Conservation (phyloP, 768 basidiomycete species). For the Wakefieldia striispora region DNA sequence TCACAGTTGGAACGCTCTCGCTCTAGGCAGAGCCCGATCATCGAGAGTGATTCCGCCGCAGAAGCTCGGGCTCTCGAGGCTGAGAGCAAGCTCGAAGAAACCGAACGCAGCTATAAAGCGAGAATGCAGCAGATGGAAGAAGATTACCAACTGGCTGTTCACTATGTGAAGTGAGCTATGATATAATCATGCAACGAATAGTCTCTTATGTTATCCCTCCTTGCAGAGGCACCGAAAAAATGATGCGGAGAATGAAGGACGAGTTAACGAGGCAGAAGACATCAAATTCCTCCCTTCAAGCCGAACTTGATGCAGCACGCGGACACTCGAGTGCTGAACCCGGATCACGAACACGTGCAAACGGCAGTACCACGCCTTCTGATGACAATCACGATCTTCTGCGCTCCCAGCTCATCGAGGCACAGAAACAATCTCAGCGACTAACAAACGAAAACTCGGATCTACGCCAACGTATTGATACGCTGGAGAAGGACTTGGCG, state of each 20-base stretch:
- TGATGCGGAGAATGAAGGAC: conserved; percentile 95
- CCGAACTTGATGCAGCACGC: conserved; percentile 76
- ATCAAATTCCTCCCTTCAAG: conserved; percentile 73
- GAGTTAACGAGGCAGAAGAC: conserved; percentile 91
- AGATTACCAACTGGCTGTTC: conserved; percentile 94
- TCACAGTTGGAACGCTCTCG: conserved; percentile 66
- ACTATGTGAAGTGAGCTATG: conserved; percentile 86
- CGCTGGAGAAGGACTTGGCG: conserved; percentile 73
- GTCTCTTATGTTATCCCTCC: conserved; percentile 16
- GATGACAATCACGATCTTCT: conserved; percentile 68
- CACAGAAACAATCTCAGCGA: conserved; percentile 73
- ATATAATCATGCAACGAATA: conserved; percentile 17
- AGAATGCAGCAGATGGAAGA: conserved; percentile 88
- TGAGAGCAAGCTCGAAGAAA: conserved; percentile 78
- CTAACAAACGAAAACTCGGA: conserved; percentile 76
- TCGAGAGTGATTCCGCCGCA: conserved; percentile 33
- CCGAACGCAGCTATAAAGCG: conserved; percentile 72
- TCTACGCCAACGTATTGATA: conserved; percentile 66
- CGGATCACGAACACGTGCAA: conserved; percentile 51
- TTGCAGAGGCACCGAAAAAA: conserved; percentile 90
- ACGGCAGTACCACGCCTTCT: conserved; percentile 78
- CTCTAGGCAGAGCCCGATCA: conserved; percentile 53
- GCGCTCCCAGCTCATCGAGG: conserved; percentile 70
- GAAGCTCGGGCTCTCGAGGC: conserved; percentile 58
- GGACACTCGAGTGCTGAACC: conserved; percentile 54